Percentiles rank a stretch among this genome's conserved stretches.
Conservation (phyloP, 2,329 filamentous ascomycete genomes). For the Seiridium cupressi region DNA sequence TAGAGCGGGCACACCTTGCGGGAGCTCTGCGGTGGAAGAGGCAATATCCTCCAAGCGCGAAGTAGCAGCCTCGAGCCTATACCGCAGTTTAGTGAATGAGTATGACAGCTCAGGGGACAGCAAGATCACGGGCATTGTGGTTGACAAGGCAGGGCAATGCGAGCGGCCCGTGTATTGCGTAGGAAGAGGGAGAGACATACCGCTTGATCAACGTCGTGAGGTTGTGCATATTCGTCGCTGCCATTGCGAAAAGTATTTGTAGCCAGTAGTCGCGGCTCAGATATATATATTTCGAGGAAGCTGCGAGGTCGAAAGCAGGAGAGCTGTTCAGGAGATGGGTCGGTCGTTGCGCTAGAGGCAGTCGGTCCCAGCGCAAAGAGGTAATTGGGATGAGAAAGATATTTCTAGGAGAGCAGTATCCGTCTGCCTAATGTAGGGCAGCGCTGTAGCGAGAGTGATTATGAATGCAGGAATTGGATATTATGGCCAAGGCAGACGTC, state of each 20-base stretch:
- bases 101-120: conserved; percentile 9
- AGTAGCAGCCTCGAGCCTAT: conserved; percentile 93
- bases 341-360: background rate
- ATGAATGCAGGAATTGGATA: background rate
- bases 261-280: conserved; percentile 10
- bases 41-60: conserved; percentile 96
- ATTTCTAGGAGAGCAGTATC: background rate
- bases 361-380: background rate
- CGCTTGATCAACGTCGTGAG: conserved; percentile 97
- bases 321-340: background rate
- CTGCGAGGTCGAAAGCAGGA: background rate
- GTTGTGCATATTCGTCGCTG: conserved; percentile 88
- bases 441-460: background rate
- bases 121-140: conserved; percentile 16
- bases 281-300: background rate
- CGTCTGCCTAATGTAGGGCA: background rate
- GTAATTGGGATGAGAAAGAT: background rate
- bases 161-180: background rate
- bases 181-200: conserved; percentile 51
- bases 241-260: conserved; percentile 48
- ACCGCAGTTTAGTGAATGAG: conserved; percentile 43
- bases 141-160: background rate
- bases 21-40: conserved; percentile 64
- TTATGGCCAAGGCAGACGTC: background rate
- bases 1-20: conserved; percentile 47